A percentile compares a stretch with the other conserved stretches of the same genome.
Conservation (phyloP, 2,329 filamentous ascomycete species). For the Aspergillus fructus region DNA sequence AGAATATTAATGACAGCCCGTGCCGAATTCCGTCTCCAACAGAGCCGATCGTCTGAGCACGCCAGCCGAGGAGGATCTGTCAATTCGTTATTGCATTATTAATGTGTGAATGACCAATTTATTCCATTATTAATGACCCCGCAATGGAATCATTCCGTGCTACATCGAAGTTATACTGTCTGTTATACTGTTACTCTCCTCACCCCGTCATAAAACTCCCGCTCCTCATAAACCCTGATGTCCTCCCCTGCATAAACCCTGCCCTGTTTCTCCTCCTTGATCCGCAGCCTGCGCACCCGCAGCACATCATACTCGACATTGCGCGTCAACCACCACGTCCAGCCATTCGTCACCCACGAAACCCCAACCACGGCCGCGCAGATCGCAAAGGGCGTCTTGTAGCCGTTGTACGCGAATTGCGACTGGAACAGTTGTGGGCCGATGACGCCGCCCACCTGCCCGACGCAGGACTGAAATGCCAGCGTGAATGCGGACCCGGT, state of each 20-base stretch:
- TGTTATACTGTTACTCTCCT: neutral
- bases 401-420: conserved; percentile 10
- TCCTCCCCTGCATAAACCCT: conserved; percentile 12
- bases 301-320: conserved; percentile 9
- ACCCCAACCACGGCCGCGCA: conserved; percentile 6
- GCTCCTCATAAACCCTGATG: conserved; percentile 9
- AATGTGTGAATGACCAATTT: neutral
- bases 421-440: conserved; percentile 12
- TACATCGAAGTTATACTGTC: no score
- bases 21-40: neutral
- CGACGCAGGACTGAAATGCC: conserved; percentile 15
- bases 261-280: conserved; percentile 9
- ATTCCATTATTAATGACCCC: neutral
- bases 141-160: neutral
- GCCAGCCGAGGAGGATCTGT: neutral
- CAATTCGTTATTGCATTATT: no score
- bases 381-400: conserved; percentile 15
- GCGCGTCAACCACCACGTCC: conserved; percentile 14
- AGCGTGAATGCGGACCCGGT: conserved; percentile 13
- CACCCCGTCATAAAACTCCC: conserved; percentile 5
- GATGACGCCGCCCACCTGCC: conserved; percentile 14
- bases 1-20: neutral
- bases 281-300: neutral
- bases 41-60: neutral
- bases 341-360: conserved; percentile 9